A percentile compares a stretch with the other conserved stretches of the same genome.
These are phyloP conservation scores for Mangifera indica DNA, from an alignment of 345 rosid species.

Conservation along the genomic window DNA sequence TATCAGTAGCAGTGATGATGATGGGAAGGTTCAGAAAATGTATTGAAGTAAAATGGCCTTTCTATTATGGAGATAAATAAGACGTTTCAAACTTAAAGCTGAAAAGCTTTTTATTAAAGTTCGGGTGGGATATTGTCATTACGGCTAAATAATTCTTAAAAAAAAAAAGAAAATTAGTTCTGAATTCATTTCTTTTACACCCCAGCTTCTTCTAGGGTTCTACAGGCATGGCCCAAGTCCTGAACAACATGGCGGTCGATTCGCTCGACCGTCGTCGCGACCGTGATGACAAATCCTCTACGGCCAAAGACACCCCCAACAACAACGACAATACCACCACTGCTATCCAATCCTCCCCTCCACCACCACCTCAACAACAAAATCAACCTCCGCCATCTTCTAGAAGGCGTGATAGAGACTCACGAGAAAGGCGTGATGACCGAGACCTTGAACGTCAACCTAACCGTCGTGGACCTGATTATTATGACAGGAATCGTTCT, in stretches of 20 bases:
- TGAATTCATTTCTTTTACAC: not conserved
- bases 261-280: constrained; percentile 53
- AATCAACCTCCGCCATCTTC: constrained; percentile 26
- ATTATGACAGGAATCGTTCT: constrained; percentile 67
- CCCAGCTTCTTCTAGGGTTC: constrained; percentile 40
- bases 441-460: constrained; percentile 60
- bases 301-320: constrained; percentile 1
- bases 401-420: constrained; percentile 71
- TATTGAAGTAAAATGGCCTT: too few relatives aligned
- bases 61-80: too few relatives aligned
- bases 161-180: too few relatives aligned
- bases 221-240: constrained; percentile 62
- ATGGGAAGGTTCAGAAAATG: too few relatives aligned
- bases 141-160: too few relatives aligned
- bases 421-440: constrained; percentile 74
- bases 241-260: constrained; percentile 53
- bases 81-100: too few relatives aligned
- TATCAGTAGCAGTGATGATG: not conserved
- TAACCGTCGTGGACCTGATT: constrained; percentile 58
- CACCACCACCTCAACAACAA: not conserved
- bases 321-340: not conserved
- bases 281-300: constrained; percentile 38
- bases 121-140: too few relatives aligned
- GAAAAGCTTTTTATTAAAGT: too few relatives aligned
- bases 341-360: constrained; percentile 19